phyloP scores from a whole-genome alignment of 2,329 filamentous ascomycete species.

The Orbilia quercus region DNA sequence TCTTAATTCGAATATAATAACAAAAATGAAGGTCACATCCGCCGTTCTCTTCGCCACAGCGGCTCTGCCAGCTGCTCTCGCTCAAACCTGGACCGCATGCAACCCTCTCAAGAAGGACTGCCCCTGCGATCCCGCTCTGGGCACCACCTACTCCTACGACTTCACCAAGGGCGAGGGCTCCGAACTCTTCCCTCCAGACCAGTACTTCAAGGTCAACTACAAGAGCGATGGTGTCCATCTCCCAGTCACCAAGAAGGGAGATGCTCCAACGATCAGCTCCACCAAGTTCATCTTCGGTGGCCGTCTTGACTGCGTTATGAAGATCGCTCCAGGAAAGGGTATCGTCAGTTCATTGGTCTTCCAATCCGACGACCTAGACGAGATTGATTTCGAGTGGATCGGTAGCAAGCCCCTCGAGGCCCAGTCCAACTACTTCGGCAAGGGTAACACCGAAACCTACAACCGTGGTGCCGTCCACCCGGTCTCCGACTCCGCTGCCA shows the following conservation, averaged over 20 bases:
- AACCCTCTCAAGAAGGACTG: conserved; percentile 74
- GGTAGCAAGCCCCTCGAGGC: conserved; percentile 79
- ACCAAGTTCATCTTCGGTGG: conserved; percentile 99
- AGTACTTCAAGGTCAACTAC: conserved; percentile 81
- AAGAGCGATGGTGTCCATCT: conserved; percentile 82
- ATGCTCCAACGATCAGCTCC: conserved; percentile 85
- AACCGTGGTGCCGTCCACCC: conserved; percentile 86
- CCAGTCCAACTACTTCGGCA: conserved; percentile 97
- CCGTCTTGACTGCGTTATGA: conserved; percentile 84
- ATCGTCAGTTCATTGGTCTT: conserved; percentile 94
- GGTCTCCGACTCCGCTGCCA: conserved; percentile 74
- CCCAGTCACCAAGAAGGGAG: conserved; percentile 79
- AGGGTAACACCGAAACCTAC: conserved; percentile 85
- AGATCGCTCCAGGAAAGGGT: conserved; percentile 85
- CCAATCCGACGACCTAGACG: conserved; percentile 90
- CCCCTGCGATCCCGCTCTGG: conserved; percentile 58
- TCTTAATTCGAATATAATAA: neutral
- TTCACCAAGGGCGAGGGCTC: conserved; percentile 42
- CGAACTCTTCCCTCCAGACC: conserved; percentile 69
- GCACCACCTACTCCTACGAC: conserved; percentile 56
- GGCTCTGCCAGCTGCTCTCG: conserved; percentile 62
- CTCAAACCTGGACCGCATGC: conserved; percentile 82
- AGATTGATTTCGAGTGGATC: conserved; percentile 98
- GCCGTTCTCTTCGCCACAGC: conserved; percentile 53
- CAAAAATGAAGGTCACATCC: conserved; percentile 45